These are phyloP conservation scores for Lactuca saligna DNA, from an alignment of 129 eudicot genomes.

Conservation along the genomic window DNA sequence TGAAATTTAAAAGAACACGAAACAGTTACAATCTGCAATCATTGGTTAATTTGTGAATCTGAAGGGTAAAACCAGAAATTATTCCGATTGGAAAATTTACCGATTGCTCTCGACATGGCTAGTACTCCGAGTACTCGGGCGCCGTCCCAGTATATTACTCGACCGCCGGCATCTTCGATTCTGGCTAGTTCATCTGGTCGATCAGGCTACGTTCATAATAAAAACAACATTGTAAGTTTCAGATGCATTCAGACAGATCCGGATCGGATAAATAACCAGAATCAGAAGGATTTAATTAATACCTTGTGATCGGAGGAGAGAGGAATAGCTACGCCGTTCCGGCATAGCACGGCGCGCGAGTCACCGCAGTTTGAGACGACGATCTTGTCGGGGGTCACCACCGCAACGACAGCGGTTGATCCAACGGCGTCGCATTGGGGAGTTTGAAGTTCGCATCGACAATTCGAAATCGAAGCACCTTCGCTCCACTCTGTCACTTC, in stretches of 20 bases:
- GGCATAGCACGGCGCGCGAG: conserved; percentile 82
- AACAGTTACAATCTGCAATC: background rate
- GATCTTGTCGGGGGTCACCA: conserved; percentile 59
- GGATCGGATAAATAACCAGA: background rate
- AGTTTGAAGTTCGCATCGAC: conserved; percentile 81
- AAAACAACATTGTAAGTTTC: background rate
- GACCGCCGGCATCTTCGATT: conserved; percentile 84
- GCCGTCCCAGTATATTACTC: conserved; percentile 93
- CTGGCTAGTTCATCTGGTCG: conserved; percentile 77
- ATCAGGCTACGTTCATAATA: conserved; percentile 64
- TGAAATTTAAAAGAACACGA: background rate
- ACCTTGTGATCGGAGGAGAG: conserved; percentile 88
- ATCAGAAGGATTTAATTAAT: background rate
- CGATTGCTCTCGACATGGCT: conserved; percentile 96
- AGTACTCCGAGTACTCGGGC: conserved; percentile 82
- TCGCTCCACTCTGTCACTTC: conserved; percentile 56
- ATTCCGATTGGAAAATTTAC: conserved; percentile 16
- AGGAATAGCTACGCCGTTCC: conserved; percentile 79
- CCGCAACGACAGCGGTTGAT: conserved; percentile 85
- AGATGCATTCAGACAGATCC: conserved; percentile 4
- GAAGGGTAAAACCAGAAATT: background rate
- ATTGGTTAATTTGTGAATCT: background rate
- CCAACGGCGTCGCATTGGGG: conserved; percentile 97
- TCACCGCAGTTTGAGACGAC: conserved; percentile 87
- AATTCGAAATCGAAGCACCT: conserved; percentile 25